Percentiles rank a stretch among this genome's conserved stretches.
Conservation (phyloP, 176 grass and related monocot species). For the Juncus inflexus region DNA sequence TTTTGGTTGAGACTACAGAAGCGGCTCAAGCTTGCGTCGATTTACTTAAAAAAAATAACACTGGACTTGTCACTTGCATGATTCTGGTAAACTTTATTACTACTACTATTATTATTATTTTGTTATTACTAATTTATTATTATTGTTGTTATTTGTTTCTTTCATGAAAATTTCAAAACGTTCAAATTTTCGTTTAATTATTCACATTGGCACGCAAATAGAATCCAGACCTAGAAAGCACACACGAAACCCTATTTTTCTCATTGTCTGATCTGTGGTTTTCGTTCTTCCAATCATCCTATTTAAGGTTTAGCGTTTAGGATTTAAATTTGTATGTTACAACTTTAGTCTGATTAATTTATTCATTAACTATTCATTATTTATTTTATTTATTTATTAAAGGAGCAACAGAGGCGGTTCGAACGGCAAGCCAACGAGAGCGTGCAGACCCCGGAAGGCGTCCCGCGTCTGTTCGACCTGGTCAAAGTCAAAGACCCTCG, state of each 20-base stretch:
- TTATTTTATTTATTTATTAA: conserved; percentile 25
- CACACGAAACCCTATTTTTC: too few species aligned
- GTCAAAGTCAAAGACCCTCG: conserved; percentile 84
- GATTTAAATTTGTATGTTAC: too few species aligned
- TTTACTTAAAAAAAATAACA: conserved; percentile 79
- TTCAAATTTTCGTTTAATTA: too few species aligned
- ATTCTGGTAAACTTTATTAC: conserved; percentile 57
- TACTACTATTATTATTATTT: too few species aligned
- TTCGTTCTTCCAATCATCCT: too few species aligned
- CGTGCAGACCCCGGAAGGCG: conserved; percentile 73
- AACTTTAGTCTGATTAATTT: background rate
- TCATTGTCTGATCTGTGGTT: too few species aligned
- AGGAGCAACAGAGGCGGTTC: conserved; percentile 84
- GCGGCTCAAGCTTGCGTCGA: conserved; percentile 89
- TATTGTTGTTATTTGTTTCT: too few species aligned
- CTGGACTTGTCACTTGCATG: conserved; percentile 81
- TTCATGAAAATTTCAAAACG: too few species aligned
- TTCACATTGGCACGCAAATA: too few species aligned
- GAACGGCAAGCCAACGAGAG: conserved; percentile 45
- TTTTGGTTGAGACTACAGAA: conserved; percentile 88
- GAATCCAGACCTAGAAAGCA: too few species aligned
- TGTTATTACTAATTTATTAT: background rate
- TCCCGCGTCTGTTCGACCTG: conserved; percentile 90
- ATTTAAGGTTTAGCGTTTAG: too few species aligned
- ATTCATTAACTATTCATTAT: background rate